Conservation (phyloP, 192 early-diverging fungal genomes). For the Ambispora gerdemannii region DNA sequence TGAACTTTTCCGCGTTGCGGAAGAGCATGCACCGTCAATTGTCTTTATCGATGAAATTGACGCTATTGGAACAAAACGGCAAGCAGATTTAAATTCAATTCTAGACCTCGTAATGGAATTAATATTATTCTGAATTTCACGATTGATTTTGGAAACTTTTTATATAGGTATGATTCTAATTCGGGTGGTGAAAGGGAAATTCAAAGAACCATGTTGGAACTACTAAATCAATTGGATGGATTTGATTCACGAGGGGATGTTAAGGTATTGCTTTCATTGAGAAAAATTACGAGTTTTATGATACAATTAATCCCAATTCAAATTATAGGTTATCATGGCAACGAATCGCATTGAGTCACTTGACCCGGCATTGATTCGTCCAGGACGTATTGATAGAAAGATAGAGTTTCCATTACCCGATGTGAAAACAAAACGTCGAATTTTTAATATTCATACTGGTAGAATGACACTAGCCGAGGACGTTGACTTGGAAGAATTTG, state of each 20-base stretch:
- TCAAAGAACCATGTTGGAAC: constrained; percentile 96
- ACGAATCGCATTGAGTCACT: constrained; percentile 97
- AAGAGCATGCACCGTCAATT: constrained; percentile 95
- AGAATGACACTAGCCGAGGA: constrained; percentile 94
- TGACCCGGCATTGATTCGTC: constrained; percentile 95
- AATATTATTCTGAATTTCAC: neutral
- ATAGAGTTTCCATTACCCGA: constrained; percentile 99
- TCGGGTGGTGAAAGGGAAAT: constrained; percentile 96
- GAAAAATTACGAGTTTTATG: neutral
- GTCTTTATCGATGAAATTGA: constrained; percentile 99
- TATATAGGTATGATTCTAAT: constrained; percentile 80
- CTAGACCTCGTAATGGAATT: neutral
- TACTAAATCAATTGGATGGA: constrained; percentile 96
- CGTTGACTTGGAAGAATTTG: constrained; percentile 97
- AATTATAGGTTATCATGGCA: constrained; percentile 87
- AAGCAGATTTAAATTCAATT: constrained; percentile 6
- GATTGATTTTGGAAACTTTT: neutral
- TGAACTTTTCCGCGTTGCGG: constrained; percentile 94
- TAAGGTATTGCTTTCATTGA: no score
- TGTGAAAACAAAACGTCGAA: constrained; percentile 94
- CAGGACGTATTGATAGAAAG: constrained; percentile 97
- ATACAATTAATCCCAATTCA: neutral
- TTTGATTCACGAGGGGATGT: constrained; percentile 95
- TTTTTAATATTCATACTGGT: constrained; percentile 93
- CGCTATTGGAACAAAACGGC: constrained; percentile 94